Base-by-base conservation (phyloP, 345 rosid genomes). In the Xanthoceras sorbifolium region DNA sequence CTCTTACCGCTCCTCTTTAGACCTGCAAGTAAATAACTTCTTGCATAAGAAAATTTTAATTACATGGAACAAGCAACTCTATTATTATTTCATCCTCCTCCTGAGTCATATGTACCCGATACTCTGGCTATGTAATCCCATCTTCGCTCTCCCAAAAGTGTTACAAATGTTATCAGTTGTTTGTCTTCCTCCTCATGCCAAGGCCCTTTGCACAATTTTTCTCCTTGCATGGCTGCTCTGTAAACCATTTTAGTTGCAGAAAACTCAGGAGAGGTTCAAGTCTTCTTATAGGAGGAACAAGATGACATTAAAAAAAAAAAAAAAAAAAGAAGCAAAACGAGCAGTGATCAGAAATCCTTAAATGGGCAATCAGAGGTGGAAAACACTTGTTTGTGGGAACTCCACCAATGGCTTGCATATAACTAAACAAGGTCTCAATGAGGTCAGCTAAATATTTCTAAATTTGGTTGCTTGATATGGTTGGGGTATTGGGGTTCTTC, bases 1-100 rank as follows among this genome's bases (percentile, higher is more conserved):
- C 93, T 91, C 89, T 90, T 90, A 36, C 97, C 94, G 61, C 89
- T 90, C 82, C 92, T 90, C 72, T 65, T 88, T 66, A 93, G 65
- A 65, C 92, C 97, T 89, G 83, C 50, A 81, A 63, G 34, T 48
- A 68, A 25, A 46, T 36, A 34, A 36, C 44, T 36, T 59, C 1
- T 14, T 8, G 15, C 18, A 32, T 32, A 4, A 72, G 20, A 22
- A 44, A 25, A 44, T 14, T 3, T 75, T 17, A 6, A 22, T 22
- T 46, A 14, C 38, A 34, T 32, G 14, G 55, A 54, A 52, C 52
- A 65, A 23, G 20, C 6, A 12, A 48, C 20, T 63, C 63, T 14
- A 32, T 31, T 65, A 18, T 36, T 48, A 34, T 23, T 48, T 29
- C n/a, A n/a, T 18, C 9, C n/a, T n/a, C 50, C 28, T 23, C 3